Evolutionary conservation across 495 filamentous ascomycete genomes (phyloP), one percentile per base, ranked within the genome.

Genomic region (Lasiosphaeria ovina): DNA sequence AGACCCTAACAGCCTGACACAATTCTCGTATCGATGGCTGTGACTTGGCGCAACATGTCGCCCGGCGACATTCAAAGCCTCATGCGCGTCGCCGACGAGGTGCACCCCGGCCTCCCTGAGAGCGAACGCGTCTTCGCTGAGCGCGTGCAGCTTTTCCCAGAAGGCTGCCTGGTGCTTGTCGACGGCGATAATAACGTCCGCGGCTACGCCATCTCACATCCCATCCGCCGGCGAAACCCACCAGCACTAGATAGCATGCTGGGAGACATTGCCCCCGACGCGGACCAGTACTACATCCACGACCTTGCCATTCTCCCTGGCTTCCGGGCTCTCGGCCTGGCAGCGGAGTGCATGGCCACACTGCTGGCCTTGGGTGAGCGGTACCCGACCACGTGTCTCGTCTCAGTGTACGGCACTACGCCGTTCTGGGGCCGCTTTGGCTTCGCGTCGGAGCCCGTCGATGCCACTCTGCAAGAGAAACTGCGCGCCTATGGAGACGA

Each of bases 211-310:
- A 66, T 77, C 38, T 75, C 72, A 9, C 70, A 73, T 50, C 73
- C 74, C 42, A 74, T 76, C 63, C 66, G 60, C 50, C 59, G 40
- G 6, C 36, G 57, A 52, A 59, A 69, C 51, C 74, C 69, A 6
- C 74, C 73, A 1, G 67, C 67, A 4, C 63, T 77, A n/a, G 54
- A 74, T 58, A 63, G 49, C 24, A 34, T 72, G 34, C 64, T 77
- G 3, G 70, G 62, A 2, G 61, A 54, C 54, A 71, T 71, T 5
- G 42, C 67, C 3, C 32, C 16, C 0, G 67, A 68, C 40, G 69
- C 67, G 16, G 65, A 75, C 45, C 68, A 72, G 66, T 75, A 70
- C 45, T 77, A 77, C 57, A 69, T 77, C 45, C 74, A 77, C 58
- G 74, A 75, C 62, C 47, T 77, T 17, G 73, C 68, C 40, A 59